Evolutionary conservation across 768 basidiomycete genomes (phyloP), one percentile per base, ranked within the genome.

Genomic region (Termitomyces sp.): DNA sequence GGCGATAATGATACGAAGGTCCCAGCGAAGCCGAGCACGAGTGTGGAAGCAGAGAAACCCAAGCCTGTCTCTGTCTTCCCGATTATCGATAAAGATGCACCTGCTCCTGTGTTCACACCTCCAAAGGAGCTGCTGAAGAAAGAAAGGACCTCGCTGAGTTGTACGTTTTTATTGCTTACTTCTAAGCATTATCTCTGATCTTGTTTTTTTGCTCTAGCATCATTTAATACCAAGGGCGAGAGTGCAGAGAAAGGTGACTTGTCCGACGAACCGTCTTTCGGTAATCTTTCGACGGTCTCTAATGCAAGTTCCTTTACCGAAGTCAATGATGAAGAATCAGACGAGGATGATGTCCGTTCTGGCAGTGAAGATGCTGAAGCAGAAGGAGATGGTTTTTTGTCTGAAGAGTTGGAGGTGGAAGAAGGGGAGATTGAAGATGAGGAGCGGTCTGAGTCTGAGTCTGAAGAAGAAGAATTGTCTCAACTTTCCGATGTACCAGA

Each of bases 221-320:
- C 47, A 4, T 21, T 17, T 47, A 48, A 47, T 12, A 43, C 17
- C 32, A 57, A 60, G 43, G 57, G 32, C 27, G 56, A 56, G 19
- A 29, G 35, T 9, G 23, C 25, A 55, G 65, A 50, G 64, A 65
- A 59, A 63, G 58, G 48, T 17, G 49, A 47, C 23, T 35, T 51
- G 8, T 57, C 69, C 12, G 64, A 63, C 42, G 66, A 71, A 40
- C 58, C 66, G 3, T 75, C 75, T 1, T 68, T 69, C 37, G 69
- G 70, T 16, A 76, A 69, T 34, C 67, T 80, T 44, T 80, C 77
- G 5, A 63, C 72, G 34, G 68, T 73, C n/a, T 82, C 80, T 17
- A 65, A 67, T 34, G 61, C 69, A 31, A 80, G 81, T 46, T 83
- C 82, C 5, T 83, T 78, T 59, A 77, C 81, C 8, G 77, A 82